Base-by-base conservation (phyloP, 768 basidiomycete genomes). In the Udeniomyces megalosporus region DNA sequence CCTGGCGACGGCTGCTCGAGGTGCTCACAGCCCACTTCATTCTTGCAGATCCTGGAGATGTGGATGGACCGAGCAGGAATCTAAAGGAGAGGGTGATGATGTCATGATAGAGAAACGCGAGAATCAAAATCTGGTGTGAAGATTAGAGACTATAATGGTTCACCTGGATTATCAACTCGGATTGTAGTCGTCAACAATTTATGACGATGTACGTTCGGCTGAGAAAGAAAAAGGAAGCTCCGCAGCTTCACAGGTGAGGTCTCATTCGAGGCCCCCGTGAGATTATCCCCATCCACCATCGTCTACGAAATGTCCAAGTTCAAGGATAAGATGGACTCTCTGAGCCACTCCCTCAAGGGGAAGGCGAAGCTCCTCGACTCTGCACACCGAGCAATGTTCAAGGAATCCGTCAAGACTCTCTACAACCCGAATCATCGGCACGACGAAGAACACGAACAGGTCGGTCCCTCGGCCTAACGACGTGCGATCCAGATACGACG, bases 361-460 rank as follows among this genome's bases (percentile, higher is more conserved):
- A 58, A 57, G 48, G 55, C 55, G 24, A 63, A 55, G 62, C 51
- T 63, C 49, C 45, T 63, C n/a, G 62, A 50, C 17, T 22, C 55
- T 45, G 55, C 50, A 14, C 62, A 63, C 31, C 20, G 57, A 1
- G 26, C 17, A 20, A 46, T 34, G 29, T 12, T 57, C 35, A 26
- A 20, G 3, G 47, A 57, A 50, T 55, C 57, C 49, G 17, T 63
- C 29, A 47, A 46, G 38, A 42, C 38, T 17, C 8, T 17, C 38
- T 8, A 8, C 38, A 42, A 42, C 17, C 68, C 69, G 7, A 62
- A 70, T 52, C 69, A 68, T 38, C 66, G 69, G 12, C 88, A 90
- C 70, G 85, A 90, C 68, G 80, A 81, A 53, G 82, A 17, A 20
- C 54, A 63, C 29, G 54, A 57, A 29, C 6, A 35, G 7, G 35